Percentiles rank a stretch among this genome's conserved stretches.
Evolutionary conservation across 371 early-diverging fungal species (phyloP).

Genomic region (Mucor sp.): DNA sequence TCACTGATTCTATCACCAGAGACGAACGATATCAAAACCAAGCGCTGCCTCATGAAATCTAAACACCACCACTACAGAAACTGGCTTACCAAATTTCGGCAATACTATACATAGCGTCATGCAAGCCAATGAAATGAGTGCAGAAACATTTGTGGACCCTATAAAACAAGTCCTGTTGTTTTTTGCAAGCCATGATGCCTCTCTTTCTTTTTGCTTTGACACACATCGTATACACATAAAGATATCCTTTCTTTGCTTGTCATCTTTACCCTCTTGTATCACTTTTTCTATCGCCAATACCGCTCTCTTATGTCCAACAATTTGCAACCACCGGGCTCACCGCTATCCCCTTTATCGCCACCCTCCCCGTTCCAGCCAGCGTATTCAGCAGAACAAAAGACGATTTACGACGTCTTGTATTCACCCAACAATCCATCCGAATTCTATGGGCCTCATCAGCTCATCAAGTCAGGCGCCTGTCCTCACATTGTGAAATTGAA

Average conservation of each 20-base stretch:
- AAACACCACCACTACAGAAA: background rate
- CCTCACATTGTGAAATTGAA: slow-evolving; percentile 36
- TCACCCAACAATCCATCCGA: slow-evolving; percentile 37
- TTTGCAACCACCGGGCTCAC: slow-evolving; percentile 19
- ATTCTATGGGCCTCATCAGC: slow-evolving; percentile 31
- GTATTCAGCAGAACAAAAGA: slow-evolving; percentile 13
- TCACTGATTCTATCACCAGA: too few species aligned
- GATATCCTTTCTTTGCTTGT: background rate
- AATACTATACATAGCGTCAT: background rate
- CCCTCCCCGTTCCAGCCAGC: slow-evolving; percentile 15
- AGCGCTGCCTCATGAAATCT: background rate
- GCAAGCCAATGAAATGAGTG: background rate
- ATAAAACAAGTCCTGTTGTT: background rate
- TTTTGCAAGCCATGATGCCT: background rate
- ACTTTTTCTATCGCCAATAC: background rate
- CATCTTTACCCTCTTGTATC: background rate
- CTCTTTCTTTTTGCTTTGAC: background rate
- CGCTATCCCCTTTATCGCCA: slow-evolving; percentile 24
- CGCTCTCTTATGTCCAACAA: background rate
- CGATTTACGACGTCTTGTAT: slow-evolving; percentile 43
- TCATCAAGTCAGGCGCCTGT: slow-evolving; percentile 36
- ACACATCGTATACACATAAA: background rate
- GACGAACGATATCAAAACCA: too few species aligned
- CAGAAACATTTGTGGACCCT: background rate
- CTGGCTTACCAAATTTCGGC: background rate